Percentiles rank a stretch among this genome's conserved stretches.
These are phyloP conservation scores for Syncephalastrum sp. DNA, from an alignment of 371 early-diverging fungal species.

Conservation along the genomic window DNA sequence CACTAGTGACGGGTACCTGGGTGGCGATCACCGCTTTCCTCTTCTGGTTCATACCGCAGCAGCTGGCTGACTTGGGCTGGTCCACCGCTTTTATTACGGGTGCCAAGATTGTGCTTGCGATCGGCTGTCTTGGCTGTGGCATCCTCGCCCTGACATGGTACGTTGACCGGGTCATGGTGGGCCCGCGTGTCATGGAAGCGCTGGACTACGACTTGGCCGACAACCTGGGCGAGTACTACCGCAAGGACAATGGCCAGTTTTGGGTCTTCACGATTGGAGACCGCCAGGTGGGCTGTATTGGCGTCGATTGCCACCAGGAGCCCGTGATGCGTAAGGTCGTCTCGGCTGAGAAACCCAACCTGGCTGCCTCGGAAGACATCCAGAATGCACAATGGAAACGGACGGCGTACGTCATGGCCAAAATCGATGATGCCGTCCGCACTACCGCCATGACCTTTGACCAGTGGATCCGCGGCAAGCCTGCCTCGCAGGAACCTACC, in stretches of 20 bases:
- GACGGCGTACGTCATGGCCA: conserved; percentile 25
- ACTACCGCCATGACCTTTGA: conserved; percentile 6
- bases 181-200: conserved; percentile 29
- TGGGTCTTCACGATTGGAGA: conserved; percentile 50
- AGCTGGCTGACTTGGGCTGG: conserved; percentile 17
- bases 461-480: background rate
- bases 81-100: conserved; percentile 12
- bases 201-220: conserved; percentile 44
- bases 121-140: conserved; percentile 28
- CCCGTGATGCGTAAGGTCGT: conserved; percentile 13
- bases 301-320: conserved; percentile 30
- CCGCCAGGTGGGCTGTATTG: conserved; percentile 44
- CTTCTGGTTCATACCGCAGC: conserved; percentile 15
- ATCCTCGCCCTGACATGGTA: conserved; percentile 29
- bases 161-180: conserved; percentile 36
- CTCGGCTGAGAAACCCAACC: background rate
- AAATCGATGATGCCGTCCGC: conserved; percentile 36
- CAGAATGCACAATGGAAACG: conserved; percentile 33
- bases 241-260: conserved; percentile 36
- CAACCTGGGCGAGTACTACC: conserved; percentile 35
- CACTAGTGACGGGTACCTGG: conserved; percentile 21
- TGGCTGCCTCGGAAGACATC: conserved; percentile 26
- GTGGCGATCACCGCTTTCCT: conserved; percentile 19
- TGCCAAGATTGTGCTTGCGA: conserved; percentile 16
- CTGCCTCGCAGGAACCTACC: too few relatives aligned